Conservation (phyloP, 2,329 filamentous ascomycete genomes). For the Cordyceps fumosorosea region DNA sequence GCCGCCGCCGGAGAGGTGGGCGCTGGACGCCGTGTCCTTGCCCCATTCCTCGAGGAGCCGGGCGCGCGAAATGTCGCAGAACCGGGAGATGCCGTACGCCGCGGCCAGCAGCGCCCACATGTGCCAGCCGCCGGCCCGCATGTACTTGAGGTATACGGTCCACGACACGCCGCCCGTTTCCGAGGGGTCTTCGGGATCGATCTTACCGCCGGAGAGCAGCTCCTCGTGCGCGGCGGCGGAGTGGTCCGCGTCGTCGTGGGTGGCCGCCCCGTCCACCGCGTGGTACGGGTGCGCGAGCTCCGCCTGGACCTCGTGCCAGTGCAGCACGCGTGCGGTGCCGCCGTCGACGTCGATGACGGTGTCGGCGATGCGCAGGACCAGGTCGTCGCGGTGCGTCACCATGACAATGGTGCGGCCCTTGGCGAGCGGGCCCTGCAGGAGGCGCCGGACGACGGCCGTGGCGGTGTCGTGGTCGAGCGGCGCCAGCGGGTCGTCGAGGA, state of each 20-base stretch:
- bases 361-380: slow-evolving; percentile 65
- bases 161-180: slow-evolving; percentile 65
- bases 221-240: slow-evolving; percentile 17
- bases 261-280: slow-evolving; percentile 21
- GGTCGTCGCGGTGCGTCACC: slow-evolving; percentile 72
- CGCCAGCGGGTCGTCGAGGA: slow-evolving; percentile 58
- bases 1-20: neutral
- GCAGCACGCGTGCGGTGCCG: slow-evolving; percentile 47
- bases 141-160: slow-evolving; percentile 76
- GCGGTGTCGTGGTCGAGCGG: slow-evolving; percentile 58
- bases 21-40: slow-evolving; percentile 41
- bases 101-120: slow-evolving; percentile 65
- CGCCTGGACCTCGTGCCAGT: slow-evolving; percentile 36
- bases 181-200: slow-evolving; percentile 27
- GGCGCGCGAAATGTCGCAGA: slow-evolving; percentile 58
- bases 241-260: slow-evolving; percentile 25
- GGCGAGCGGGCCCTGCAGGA: slow-evolving; percentile 52
- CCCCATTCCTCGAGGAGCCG: slow-evolving; percentile 88
- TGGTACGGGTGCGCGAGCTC: slow-evolving; percentile 33
- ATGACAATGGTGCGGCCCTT: slow-evolving; percentile 66
- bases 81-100: slow-evolving; percentile 56
- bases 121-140: slow-evolving; percentile 68
- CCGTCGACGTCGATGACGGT: slow-evolving; percentile 66
- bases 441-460: slow-evolving; percentile 53
- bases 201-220: slow-evolving; percentile 16